phyloP scores from a whole-genome alignment of 257 asterid species.

The Penstemon newberryi region DNA sequence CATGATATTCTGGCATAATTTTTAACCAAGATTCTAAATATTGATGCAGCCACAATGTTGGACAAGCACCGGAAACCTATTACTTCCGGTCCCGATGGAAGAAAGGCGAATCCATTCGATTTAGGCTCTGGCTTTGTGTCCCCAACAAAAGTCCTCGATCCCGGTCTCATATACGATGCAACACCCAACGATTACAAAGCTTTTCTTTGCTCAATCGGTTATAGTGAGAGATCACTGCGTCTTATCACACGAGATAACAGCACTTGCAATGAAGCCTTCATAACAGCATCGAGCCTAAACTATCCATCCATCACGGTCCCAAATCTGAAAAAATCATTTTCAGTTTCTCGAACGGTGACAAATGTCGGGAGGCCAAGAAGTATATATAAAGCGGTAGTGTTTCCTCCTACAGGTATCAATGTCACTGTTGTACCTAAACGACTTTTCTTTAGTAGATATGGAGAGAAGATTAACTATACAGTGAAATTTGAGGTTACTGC shows the following conservation, averaged over 20 bases:
- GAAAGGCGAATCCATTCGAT: conserved; percentile 74
- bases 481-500: conserved; percentile 61
- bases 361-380: conserved; percentile 67
- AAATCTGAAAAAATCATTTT: conserved; percentile 42
- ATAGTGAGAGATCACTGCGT: conserved; percentile 58
- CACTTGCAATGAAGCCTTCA: conserved; percentile 52
- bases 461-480: conserved; percentile 66
- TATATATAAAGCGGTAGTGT: conserved; percentile 57
- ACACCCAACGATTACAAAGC: conserved; percentile 61
- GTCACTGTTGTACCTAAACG: conserved; percentile 67
- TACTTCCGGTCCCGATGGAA: conserved; percentile 65
- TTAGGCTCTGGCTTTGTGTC: conserved; percentile 78
- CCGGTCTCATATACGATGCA: conserved; percentile 81
- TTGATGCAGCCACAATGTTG: conserved; percentile 66
- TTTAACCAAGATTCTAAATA: conserved; percentile 23
- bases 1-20: no score
- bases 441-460: conserved; percentile 50
- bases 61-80: conserved; percentile 70
- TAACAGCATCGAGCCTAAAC: conserved; percentile 67
- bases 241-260: conserved; percentile 79
- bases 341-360: conserved; percentile 72
- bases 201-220: conserved; percentile 85
- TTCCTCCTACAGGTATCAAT: conserved; percentile 62
- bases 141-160: conserved; percentile 69
- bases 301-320: conserved; percentile 81